Percentiles rank a stretch among this genome's conserved stretches.
Evolutionary conservation across 148 eudicot genomes (phyloP).

Genomic region (Fagopyrum homotropicum): DNA sequence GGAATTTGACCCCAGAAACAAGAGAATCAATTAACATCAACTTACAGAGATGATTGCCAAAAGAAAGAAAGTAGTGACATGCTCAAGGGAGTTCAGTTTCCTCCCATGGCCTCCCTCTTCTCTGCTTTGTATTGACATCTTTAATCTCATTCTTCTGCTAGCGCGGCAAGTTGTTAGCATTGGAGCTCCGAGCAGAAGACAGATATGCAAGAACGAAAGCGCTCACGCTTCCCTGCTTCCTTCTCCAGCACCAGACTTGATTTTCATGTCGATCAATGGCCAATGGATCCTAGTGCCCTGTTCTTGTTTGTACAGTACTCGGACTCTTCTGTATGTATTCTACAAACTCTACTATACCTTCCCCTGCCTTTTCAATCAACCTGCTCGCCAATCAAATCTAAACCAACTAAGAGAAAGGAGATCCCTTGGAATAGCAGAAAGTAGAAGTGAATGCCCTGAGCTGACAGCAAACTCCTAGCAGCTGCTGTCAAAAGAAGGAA

Average conservation of each 20-base stretch:
- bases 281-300: neutral
- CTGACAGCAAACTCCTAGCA: constrained; percentile 19
- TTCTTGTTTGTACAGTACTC: neutral
- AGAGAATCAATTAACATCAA: constrained; percentile 4
- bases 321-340: neutral
- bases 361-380: constrained; percentile 9
- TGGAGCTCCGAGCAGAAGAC: constrained; percentile 10
- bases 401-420: constrained; percentile 23
- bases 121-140: neutral
- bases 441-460: constrained; percentile 28
- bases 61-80: neutral
- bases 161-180: neutral
- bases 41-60: neutral
- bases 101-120: constrained; percentile 3
- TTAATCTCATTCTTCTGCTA: neutral
- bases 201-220: neutral
- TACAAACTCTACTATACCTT: neutral
- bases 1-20: constrained; percentile 6
- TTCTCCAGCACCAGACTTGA: neutral
- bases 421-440: constrained; percentile 27
- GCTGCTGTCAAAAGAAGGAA: constrained; percentile 24
- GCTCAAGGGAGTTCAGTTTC: neutral
- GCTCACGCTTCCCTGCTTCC: neutral
- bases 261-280: neutral
- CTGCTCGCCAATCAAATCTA: constrained; percentile 29